phyloP scores from a whole-genome alignment of 1,139 yeast genomes.

The Wickerhamiella infanticola region DNA sequence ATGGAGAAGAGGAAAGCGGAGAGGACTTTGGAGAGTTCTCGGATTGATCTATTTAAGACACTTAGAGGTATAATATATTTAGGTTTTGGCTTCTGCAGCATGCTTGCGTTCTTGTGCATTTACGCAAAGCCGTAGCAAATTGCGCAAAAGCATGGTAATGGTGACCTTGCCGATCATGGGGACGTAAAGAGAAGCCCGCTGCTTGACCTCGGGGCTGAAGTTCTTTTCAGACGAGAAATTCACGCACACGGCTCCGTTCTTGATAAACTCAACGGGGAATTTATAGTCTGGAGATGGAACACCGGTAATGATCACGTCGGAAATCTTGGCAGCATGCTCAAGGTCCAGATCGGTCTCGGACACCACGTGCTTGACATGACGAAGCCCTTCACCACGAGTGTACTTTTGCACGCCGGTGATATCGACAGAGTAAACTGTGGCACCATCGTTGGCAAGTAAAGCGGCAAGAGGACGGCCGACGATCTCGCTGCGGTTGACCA shows the following conservation, averaged over 20 bases:
- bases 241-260: conserved; percentile 79
- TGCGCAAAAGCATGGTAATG: conserved; percentile 81
- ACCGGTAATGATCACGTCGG: conserved; percentile 91
- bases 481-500: conserved; percentile 86
- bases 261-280: conserved; percentile 66
- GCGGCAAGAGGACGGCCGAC: conserved; percentile 98
- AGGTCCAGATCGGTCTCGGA: conserved; percentile 38
- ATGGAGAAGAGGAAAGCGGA: conserved; percentile 16
- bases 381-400: conserved; percentile 86
- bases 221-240: conserved; percentile 84
- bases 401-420: conserved; percentile 75
- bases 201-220: conserved; percentile 64
- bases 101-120: conserved; percentile 24
- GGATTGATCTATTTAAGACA: conserved; percentile 3
- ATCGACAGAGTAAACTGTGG: conserved; percentile 86
- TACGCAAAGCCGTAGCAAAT: conserved; percentile 62
- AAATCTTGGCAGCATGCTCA: conserved; percentile 49
- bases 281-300: conserved; percentile 75
- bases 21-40: conserved; percentile 9
- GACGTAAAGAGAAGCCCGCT: conserved; percentile 76
- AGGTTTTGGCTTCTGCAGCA: not conserved
- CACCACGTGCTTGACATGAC: conserved; percentile 70
- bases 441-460: conserved; percentile 89
- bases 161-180: conserved; percentile 96
- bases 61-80: not conserved